A percentile compares a stretch with the other conserved stretches of the same genome.
phyloP scores from a whole-genome alignment of 2,329 filamentous ascomycete species.

The Beauveria sp. region DNA sequence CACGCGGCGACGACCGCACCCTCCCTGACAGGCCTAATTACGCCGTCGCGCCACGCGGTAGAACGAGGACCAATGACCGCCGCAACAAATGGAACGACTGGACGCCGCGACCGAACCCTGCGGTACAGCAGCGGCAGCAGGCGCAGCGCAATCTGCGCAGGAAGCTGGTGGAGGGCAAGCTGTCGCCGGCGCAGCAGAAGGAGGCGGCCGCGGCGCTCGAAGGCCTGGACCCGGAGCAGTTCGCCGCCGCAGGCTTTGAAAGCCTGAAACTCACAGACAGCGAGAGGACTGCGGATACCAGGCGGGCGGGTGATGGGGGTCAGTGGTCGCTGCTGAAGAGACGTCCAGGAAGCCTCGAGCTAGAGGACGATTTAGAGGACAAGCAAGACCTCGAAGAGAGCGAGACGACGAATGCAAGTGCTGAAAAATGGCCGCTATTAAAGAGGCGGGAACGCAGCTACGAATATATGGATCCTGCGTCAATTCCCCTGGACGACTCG shows the following conservation, averaged over 20 bases:
- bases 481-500: not conserved
- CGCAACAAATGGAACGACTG: not conserved
- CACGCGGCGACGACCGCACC: not conserved
- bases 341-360: not conserved
- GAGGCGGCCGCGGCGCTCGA: not conserved
- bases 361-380: not conserved
- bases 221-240: not conserved
- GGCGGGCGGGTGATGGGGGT: not conserved
- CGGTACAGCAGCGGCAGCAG: not conserved
- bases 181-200: not conserved
- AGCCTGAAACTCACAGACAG: not conserved
- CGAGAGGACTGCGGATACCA: not conserved
- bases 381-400: not conserved
- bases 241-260: not conserved
- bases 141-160: not conserved
- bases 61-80: not conserved
- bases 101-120: not conserved
- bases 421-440: slow-evolving; percentile 7
- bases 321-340: not conserved
- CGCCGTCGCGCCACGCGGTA: not conserved
- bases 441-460: not conserved
- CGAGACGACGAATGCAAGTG: too few relatives aligned
- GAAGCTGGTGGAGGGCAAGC: not conserved
- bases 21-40: not conserved
- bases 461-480: not conserved